These are phyloP conservation scores for Leucocoprinus sp. DNA, from an alignment of 768 basidiomycete genomes.

Conservation along the genomic window DNA sequence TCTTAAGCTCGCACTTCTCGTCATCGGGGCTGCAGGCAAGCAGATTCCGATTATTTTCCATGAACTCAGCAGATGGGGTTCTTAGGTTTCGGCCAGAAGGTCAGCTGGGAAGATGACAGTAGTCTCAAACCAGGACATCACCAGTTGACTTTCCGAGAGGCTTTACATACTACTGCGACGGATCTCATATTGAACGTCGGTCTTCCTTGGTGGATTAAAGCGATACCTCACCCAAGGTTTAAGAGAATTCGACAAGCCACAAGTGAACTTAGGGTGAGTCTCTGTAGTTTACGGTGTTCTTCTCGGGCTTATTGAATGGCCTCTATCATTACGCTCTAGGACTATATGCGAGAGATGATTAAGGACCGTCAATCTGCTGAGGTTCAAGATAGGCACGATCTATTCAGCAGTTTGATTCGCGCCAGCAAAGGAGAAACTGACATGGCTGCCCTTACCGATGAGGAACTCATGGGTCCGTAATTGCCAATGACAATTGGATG, in stretches of 20 bases:
- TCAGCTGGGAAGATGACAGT: conserved; percentile 38
- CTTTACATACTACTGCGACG: conserved; percentile 34
- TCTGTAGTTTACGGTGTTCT: too few species aligned
- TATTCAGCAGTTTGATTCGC: conserved; percentile 44
- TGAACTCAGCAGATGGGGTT: not conserved
- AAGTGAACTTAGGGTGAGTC: conserved; percentile 33
- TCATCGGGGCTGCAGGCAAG: conserved; percentile 46
- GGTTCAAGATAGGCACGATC: conserved; percentile 36
- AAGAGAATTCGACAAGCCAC: conserved; percentile 28
- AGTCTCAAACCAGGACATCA: conserved; percentile 32
- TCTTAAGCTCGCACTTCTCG: conserved; percentile 43
- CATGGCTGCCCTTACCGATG: conserved; percentile 30
- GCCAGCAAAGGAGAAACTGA: conserved; percentile 35
- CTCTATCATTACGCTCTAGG: conserved; percentile 11
- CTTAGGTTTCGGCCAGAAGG: conserved; percentile 41
- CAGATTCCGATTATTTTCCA: not conserved
- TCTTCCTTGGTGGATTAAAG: conserved; percentile 32
- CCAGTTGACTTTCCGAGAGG: conserved; percentile 38
- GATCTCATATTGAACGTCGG: conserved; percentile 29
- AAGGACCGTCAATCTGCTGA: conserved; percentile 27
- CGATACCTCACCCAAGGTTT: conserved; percentile 18
- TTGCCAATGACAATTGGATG: not conserved
- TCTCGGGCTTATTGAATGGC: not conserved
- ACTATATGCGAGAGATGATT: conserved; percentile 49
- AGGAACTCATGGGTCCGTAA: conserved; percentile 31